phyloP scores from a whole-genome alignment of 2,329 filamentous ascomycete genomes.

The Xylariaceae sp. region DNA sequence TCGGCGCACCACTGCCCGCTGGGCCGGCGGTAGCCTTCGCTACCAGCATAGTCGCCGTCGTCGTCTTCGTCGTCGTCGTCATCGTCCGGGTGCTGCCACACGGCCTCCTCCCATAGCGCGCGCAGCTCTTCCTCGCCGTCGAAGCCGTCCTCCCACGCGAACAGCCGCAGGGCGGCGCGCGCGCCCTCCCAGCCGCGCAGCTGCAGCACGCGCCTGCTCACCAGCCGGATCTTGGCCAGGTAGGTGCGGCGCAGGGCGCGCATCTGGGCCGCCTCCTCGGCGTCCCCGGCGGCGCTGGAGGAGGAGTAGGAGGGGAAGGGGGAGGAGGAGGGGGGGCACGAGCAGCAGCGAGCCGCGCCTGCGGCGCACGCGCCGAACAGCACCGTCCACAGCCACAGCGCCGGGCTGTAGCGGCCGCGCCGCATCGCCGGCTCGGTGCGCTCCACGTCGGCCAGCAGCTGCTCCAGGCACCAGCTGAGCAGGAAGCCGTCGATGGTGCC shows the following conservation, averaged over 20 bases:
- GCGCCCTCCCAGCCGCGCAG: constrained; percentile 32
- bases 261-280: constrained; percentile 30
- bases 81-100: constrained; percentile 23
- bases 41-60: no score
- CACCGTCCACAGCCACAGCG: constrained; percentile 39
- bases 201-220: constrained; percentile 28
- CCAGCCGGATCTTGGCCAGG: constrained; percentile 33
- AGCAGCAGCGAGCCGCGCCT: constrained; percentile 28
- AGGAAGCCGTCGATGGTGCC: constrained; percentile 34
- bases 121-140: constrained; percentile 32
- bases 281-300: not conserved
- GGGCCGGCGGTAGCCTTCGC: no score
- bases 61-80: no score
- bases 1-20: no score
- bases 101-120: constrained; percentile 34
- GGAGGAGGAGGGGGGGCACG: no score
- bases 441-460: constrained; percentile 36
- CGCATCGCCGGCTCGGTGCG: constrained; percentile 32
- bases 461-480: constrained; percentile 38
- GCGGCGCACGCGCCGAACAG: constrained; percentile 37
- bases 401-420: constrained; percentile 33
- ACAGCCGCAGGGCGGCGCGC: constrained; percentile 28
- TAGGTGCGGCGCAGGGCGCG: constrained; percentile 30
- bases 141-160: constrained; percentile 33
- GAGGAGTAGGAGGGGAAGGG: no score